Conservation (phyloP, 495 filamentous ascomycete species). For the Trichoderma erinaceum region DNA sequence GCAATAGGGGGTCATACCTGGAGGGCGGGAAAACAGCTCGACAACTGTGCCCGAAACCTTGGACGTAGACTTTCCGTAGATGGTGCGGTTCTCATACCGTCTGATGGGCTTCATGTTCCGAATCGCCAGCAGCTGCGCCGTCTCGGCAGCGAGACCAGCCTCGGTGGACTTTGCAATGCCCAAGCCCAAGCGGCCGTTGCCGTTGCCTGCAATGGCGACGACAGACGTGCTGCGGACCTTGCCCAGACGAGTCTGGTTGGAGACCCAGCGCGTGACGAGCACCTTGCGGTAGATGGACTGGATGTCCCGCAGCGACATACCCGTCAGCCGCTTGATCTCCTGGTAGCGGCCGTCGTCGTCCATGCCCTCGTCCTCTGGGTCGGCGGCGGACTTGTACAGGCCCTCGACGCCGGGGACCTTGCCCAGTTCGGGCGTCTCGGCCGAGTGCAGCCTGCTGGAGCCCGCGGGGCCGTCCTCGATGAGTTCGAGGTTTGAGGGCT, state of each 20-base stretch:
- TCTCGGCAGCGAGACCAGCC: constrained; percentile 49
- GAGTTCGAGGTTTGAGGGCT: constrained; percentile 25
- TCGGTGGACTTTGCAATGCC: constrained; percentile 86
- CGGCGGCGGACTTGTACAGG: constrained; percentile 41
- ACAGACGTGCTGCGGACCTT: constrained; percentile 70
- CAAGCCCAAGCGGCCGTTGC: constrained; percentile 75
- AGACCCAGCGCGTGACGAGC: constrained; percentile 64
- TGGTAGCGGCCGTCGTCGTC: constrained; percentile 39
- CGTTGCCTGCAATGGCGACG: constrained; percentile 75
- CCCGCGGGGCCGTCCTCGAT: constrained; percentile 34
- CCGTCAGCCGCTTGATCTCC: constrained; percentile 60
- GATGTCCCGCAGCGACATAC: constrained; percentile 55
- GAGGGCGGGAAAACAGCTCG: constrained; percentile 71
- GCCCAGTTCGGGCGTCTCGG: constrained; percentile 37
- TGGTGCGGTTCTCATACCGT: constrained; percentile 85
- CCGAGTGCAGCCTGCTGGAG: constrained; percentile 31
- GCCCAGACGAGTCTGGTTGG: constrained; percentile 93
- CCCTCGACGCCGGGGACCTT: constrained; percentile 41
- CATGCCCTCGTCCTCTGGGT: constrained; percentile 36
- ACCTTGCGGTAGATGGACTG: constrained; percentile 50
- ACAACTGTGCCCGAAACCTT: constrained; percentile 83
- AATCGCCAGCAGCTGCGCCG: constrained; percentile 71
- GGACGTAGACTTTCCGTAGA: constrained; percentile 74
- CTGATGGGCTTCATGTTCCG: constrained; percentile 80
- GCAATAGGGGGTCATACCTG: too few species aligned